A percentile compares a stretch with the other conserved stretches of the same genome.
phyloP scores from a whole-genome alignment of 2,329 filamentous ascomycete species.

The Pleomassaria siparia region DNA sequence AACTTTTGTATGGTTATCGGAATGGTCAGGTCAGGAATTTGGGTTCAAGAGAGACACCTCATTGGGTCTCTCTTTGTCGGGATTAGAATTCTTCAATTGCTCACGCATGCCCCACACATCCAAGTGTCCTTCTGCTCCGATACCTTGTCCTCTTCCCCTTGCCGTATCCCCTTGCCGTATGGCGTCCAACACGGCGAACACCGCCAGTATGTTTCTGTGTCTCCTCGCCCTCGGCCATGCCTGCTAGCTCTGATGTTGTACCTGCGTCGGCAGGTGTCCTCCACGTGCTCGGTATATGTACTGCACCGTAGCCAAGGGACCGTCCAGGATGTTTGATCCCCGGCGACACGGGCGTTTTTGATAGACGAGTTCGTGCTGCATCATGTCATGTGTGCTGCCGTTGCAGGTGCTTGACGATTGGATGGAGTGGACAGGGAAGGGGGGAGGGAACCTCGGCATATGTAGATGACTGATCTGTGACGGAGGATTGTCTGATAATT shows the following conservation, averaged over 20 bases:
- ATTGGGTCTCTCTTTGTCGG: constrained; percentile 3
- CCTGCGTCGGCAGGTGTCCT: not conserved
- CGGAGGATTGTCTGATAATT: not conserved
- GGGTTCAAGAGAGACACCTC: not conserved
- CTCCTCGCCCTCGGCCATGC: not conserved
- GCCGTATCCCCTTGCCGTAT: too few relatives aligned
- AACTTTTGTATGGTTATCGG: not conserved
- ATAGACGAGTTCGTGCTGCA: not conserved
- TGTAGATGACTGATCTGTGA: not conserved
- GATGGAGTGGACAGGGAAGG: not conserved
- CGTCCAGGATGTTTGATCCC: too few relatives aligned
- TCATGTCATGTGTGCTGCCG: not conserved
- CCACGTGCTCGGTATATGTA: not conserved
- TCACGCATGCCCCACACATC: constrained; percentile 18
- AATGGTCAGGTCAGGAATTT: not conserved
- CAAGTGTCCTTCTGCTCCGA: constrained; percentile 10
- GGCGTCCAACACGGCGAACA: not conserved
- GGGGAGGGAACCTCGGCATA: not conserved
- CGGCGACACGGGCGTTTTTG: not conserved
- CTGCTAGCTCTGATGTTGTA: not conserved
- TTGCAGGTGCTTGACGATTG: not conserved
- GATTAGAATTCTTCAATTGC: constrained; percentile 27
- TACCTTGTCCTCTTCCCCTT: too few relatives aligned
- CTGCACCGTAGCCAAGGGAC: not conserved
- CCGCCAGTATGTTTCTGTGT: not conserved